These are phyloP conservation scores for Termitomyces sp. DNA, from an alignment of 768 basidiomycete genomes.

Conservation along the genomic window DNA sequence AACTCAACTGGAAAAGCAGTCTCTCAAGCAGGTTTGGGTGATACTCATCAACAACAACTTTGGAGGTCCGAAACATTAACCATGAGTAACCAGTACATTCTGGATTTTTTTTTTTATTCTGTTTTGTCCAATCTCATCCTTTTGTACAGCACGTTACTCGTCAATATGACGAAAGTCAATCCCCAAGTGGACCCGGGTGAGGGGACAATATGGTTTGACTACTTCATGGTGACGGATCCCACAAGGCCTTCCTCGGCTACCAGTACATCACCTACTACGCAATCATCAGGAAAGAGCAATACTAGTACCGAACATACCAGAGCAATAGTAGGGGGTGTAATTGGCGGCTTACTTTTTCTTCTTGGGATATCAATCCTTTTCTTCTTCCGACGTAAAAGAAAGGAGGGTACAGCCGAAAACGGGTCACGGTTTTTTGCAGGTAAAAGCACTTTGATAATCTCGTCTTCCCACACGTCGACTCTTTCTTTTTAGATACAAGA, in stretches of 20 bases:
- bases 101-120: not conserved
- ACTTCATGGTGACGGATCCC: conserved; percentile 25
- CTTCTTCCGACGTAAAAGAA: conserved; percentile 17
- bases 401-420: not conserved
- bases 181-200: conserved; percentile 18
- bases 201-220: conserved; percentile 39
- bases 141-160: conserved; percentile 22
- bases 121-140: not conserved
- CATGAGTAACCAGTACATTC: conserved; percentile 25
- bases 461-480: not conserved
- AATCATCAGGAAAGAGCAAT: not conserved
- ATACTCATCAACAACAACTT: conserved; percentile 27
- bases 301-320: conserved; percentile 11
- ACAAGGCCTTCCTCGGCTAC: conserved; percentile 12
- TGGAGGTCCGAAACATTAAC: conserved; percentile 25
- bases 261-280: conserved; percentile 4
- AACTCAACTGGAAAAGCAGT: conserved; percentile 18
- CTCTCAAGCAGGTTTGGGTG: conserved; percentile 19
- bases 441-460: not conserved
- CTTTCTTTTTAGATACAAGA: not conserved
- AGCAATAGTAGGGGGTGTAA: conserved; percentile 24
- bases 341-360: conserved; percentile 21
- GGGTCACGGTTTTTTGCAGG: not conserved
- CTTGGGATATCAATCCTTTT: conserved; percentile 11
- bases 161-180: conserved; percentile 30